Percentiles rank a stretch among this genome's conserved stretches.
phyloP scores from a whole-genome alignment of 805 yeast genomes.

The Jamesozyma jinghongensis region DNA sequence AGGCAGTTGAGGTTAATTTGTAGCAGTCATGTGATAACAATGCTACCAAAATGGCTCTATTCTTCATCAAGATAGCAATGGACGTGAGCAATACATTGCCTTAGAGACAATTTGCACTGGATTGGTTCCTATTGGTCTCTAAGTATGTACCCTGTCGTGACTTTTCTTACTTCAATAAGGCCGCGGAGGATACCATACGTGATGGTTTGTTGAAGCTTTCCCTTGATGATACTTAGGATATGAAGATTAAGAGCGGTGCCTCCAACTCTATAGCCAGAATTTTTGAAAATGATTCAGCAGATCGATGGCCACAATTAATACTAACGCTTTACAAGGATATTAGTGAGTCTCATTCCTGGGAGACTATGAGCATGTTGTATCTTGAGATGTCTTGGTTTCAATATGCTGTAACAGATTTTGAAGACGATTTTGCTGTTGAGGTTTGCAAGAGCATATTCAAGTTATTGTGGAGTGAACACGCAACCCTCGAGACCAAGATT shows the following conservation, averaged over 20 bases:
- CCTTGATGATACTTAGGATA: conserved; percentile 36
- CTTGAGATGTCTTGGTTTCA: conserved; percentile 82
- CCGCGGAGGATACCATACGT: conserved; percentile 45
- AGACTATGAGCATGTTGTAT: conserved; percentile 50
- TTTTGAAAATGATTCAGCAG: conserved; percentile 86
- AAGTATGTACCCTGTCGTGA: conserved; percentile 74
- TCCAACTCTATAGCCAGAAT: conserved; percentile 75
- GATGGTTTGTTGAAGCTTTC: conserved; percentile 39
- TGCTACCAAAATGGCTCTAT: conserved; percentile 40
- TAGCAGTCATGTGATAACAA: conserved; percentile 34
- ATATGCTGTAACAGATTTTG: conserved; percentile 79
- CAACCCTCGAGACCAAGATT: conserved; percentile 34
- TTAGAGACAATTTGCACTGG: conserved; percentile 54
- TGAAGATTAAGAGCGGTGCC: conserved; percentile 57
- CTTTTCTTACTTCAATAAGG: conserved; percentile 44
- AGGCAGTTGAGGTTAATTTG: conserved; percentile 44
- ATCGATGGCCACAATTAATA: conserved; percentile 82
- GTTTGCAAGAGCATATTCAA: conserved; percentile 43
- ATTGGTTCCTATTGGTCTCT: conserved; percentile 73
- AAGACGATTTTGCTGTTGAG: conserved; percentile 52
- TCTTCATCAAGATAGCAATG: conserved; percentile 37
- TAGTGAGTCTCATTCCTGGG: conserved; percentile 31
- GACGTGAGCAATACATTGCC: conserved; percentile 22
- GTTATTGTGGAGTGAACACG: conserved; percentile 27
- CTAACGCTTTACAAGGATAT: conserved; percentile 38